These are phyloP conservation scores for barrel medic (Medicago truncatula) DNA, from an alignment of 306 rosid genomes.

Conservation along the genomic window MtrunA17r5.0-ANR NC_053049.1:5662001-5662500, in stretches of 20 bases:
- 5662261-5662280: neutral
- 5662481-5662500: too few relatives aligned
- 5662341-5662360: neutral
- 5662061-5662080: neutral
- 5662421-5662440: too few relatives aligned
- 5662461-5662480: too few relatives aligned
- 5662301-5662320: neutral
- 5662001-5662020: neutral
- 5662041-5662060: constrained; percentile 11
- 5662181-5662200: neutral
- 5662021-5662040: neutral
- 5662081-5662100: neutral
- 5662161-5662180: neutral
- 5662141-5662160: neutral
- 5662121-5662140: neutral
- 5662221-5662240: too few relatives aligned
- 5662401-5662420: too few relatives aligned
- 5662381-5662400: too few relatives aligned
- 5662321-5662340: neutral
- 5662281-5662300: neutral
- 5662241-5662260: neutral
- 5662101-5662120: neutral
- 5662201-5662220: too few relatives aligned
- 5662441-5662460: too few relatives aligned
- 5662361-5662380: too few relatives aligned